A percentile compares a stretch with the other conserved stretches of the same genome.
These are phyloP conservation scores for Leersia perrieri DNA, from an alignment of 176 grass and related monocot genomes.

Conservation along the genomic window DNA sequence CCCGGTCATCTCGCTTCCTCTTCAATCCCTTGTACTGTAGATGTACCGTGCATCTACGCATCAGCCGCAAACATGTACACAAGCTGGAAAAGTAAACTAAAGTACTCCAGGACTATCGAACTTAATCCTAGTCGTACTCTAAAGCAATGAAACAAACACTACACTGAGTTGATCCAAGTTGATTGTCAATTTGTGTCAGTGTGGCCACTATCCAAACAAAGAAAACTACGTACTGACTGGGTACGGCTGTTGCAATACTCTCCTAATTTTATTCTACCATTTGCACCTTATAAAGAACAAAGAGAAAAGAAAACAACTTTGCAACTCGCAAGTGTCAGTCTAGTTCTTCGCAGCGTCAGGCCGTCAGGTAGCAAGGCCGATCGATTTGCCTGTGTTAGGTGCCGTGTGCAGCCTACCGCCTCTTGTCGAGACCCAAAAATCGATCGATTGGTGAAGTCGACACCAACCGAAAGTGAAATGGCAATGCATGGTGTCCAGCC, in stretches of 20 bases:
- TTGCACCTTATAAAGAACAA: background rate
- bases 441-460: background rate
- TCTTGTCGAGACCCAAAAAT: background rate
- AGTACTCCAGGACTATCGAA: too few species aligned
- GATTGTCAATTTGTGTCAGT: too few species aligned
- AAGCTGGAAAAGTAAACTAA: too few species aligned
- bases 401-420: background rate
- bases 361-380: background rate
- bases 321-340: background rate
- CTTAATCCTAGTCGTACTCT: too few species aligned
- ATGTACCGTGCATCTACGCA: background rate
- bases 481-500: background rate
- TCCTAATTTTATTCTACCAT: background rate
- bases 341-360: background rate
- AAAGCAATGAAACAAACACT: too few species aligned
- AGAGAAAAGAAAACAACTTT: background rate
- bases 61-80: too few species aligned
- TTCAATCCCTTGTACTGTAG: background rate
- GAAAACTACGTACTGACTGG: too few species aligned
- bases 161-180: too few species aligned
- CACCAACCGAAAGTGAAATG: slow-evolving; percentile 1
- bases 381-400: background rate
- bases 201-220: too few species aligned
- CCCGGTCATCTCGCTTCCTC: background rate
- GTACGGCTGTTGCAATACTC: too few species aligned